Percentiles rank a stretch among this genome's conserved stretches.
Conservation (phyloP, 2,329 filamentous ascomycete species). For the Leptosphaerulina australis region DNA sequence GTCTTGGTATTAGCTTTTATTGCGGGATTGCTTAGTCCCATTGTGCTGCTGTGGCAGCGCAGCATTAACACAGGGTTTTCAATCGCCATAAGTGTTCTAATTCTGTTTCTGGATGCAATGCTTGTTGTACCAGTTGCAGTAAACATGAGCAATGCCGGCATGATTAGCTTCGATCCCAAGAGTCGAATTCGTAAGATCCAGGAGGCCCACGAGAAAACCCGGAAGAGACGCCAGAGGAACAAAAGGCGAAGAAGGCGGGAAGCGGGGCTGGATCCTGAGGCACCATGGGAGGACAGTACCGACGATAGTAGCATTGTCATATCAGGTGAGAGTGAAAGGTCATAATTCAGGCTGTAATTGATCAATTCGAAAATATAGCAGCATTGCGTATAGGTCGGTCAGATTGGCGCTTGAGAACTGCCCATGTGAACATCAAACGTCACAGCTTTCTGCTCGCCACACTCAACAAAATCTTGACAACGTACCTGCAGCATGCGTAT, state of each 20-base stretch:
- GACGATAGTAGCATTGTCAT: background rate
- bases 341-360: too few relatives aligned
- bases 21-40: background rate
- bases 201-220: background rate
- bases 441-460: conserved; percentile 1
- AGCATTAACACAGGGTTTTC: background rate
- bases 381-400: too few relatives aligned
- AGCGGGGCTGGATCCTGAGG: background rate
- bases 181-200: background rate
- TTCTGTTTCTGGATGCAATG: background rate
- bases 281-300: background rate
- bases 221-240: background rate
- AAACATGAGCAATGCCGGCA: background rate
- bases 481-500: conserved; percentile 7
- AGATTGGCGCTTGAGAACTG: too few relatives aligned
- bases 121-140: background rate
- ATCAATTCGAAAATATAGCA: too few relatives aligned
- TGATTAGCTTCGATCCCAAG: background rate
- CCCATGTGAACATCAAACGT: conserved; percentile 12
- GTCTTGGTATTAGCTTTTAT: background rate
- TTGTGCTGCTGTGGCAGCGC: background rate
- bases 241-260: background rate
- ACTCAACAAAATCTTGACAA: conserved; percentile 6
- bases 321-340: too few relatives aligned
- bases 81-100: background rate